Percentiles rank a stretch among this genome's conserved stretches.
phyloP scores from a whole-genome alignment of 345 rosid genomes.

The Crucihimalaya himalaica region DNA sequence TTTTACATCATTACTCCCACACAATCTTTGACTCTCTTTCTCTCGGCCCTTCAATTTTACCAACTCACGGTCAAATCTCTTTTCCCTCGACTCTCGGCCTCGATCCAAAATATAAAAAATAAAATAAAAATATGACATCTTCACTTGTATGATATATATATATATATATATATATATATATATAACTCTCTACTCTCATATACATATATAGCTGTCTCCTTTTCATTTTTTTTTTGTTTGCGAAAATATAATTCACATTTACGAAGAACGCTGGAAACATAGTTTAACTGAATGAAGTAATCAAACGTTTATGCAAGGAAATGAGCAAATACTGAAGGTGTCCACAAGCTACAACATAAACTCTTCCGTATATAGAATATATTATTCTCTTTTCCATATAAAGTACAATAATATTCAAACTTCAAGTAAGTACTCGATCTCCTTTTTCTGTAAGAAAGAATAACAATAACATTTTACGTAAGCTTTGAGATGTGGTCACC shows the following conservation, averaged over 20 bases:
- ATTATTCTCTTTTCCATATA: background rate
- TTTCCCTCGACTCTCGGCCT: constrained; percentile 31
- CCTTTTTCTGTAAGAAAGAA: constrained; percentile 1
- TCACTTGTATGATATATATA: background rate
- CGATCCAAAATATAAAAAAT: constrained; percentile 27
- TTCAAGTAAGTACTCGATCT: constrained; percentile 8
- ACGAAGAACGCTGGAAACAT: background rate
- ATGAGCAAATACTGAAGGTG: background rate
- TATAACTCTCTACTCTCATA: no score
- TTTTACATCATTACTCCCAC: constrained; percentile 44
- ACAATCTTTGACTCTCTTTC: constrained; percentile 38
- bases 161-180: background rate
- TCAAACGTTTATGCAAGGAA: constrained; percentile 4
- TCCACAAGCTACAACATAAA: background rate
- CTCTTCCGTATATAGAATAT: background rate
- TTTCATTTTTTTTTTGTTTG: background rate
- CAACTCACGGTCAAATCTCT: constrained; percentile 23
- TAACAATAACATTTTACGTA: constrained; percentile 11
- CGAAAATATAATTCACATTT: background rate
- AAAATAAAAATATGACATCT: background rate
- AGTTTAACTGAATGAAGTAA: background rate
- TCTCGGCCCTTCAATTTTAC: constrained; percentile 10
- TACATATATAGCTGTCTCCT: background rate
- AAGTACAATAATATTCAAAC: constrained; percentile 12
- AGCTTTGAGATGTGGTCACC: constrained; percentile 32